Evolutionary conservation across 2,329 filamentous ascomycete species (phyloP), one percentile per base, ranked within the genome.

Genomic region (Neoascochyta sp.): DNA sequence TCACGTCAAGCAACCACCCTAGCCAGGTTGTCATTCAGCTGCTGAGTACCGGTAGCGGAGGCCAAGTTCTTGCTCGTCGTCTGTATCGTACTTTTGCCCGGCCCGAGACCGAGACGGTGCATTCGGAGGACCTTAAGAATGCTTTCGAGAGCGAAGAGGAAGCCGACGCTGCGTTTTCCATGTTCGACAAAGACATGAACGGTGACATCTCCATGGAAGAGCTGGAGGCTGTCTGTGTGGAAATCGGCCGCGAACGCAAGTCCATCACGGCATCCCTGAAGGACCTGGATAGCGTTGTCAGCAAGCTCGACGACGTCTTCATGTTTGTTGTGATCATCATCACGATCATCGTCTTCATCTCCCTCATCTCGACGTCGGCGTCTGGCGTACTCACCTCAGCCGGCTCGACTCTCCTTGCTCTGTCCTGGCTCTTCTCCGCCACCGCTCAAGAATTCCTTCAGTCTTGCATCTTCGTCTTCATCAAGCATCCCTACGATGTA

Each of bases 401-500:
- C 15, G 88, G 90, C 3, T 92, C 86, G 1, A 79, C 84, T 3
- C 74, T 95, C n/a, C 74, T 96, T 5, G 90, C 88, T 33, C 71
- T 95, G 2, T 89, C 87, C 0, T 96, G 90, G 90, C 72, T 95
- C 32, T 86, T 96, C 49, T 86, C 88, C 38, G 84, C 86, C 1
- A 95, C 90, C 0, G 90, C 90, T 0, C 88, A 95, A 56, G 90
- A 96, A 56, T 95, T 96, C 47, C 70, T 95, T 3, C 88, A 95
- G 65, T 95, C 88, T 7, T 79, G 90, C 55, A 85, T 95, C 47
- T 95, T 95, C 57, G 89, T 95, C 46, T 95, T 95, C 50, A 82
- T 95, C 65, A 95, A 95, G 69, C 90, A 96, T 59, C 90, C 90
- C 1, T 96, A 95, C 50, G 90, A 96, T 61, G 89, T 95, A 4